Percentiles rank a stretch among this genome's conserved stretches.
These are phyloP conservation scores for Ambrosiella cleistominuta DNA, from an alignment of 2,329 filamentous ascomycete genomes.

Conservation along the genomic window DNA sequence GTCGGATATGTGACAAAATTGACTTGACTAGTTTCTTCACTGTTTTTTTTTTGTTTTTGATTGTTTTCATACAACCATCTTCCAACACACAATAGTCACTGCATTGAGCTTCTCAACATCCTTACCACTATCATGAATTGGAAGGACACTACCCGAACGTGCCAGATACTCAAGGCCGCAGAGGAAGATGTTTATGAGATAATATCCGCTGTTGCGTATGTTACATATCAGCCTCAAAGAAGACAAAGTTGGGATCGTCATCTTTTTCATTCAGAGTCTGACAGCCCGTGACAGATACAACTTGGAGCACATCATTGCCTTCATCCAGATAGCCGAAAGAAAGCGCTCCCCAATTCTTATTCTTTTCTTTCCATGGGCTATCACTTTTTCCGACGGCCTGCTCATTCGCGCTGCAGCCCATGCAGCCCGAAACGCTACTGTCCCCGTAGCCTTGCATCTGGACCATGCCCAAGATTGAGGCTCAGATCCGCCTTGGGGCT, in stretches of 20 bases:
- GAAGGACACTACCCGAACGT: constrained; percentile 15
- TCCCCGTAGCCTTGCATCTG: constrained; percentile 45
- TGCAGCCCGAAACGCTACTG: constrained; percentile 35
- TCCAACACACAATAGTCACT: background rate
- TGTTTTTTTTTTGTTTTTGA: no score
- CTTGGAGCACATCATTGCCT: constrained; percentile 51
- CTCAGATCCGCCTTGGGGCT: constrained; percentile 38
- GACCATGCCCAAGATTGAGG: constrained; percentile 46
- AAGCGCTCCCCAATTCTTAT: constrained; percentile 50
- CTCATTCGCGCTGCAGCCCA: constrained; percentile 29
- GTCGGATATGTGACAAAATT: no score
- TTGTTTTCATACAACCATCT: no score
- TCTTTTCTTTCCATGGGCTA: constrained; percentile 50
- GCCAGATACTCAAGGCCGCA: constrained; percentile 33
- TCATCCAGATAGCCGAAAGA: constrained; percentile 48
- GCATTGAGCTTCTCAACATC: background rate
- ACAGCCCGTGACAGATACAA: constrained; percentile 28
- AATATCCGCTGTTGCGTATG: constrained; percentile 28
- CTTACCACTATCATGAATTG: background rate
- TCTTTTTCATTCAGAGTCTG: background rate
- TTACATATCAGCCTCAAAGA: background rate
- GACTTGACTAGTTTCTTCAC: no score
- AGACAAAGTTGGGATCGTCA: background rate
- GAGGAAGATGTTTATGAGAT: constrained; percentile 38
- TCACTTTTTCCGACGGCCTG: background rate